Percentiles rank a stretch among this genome's conserved stretches.
Conservation (phyloP, 257 asterid genomes). For the Capsicum pubescens region DNA sequence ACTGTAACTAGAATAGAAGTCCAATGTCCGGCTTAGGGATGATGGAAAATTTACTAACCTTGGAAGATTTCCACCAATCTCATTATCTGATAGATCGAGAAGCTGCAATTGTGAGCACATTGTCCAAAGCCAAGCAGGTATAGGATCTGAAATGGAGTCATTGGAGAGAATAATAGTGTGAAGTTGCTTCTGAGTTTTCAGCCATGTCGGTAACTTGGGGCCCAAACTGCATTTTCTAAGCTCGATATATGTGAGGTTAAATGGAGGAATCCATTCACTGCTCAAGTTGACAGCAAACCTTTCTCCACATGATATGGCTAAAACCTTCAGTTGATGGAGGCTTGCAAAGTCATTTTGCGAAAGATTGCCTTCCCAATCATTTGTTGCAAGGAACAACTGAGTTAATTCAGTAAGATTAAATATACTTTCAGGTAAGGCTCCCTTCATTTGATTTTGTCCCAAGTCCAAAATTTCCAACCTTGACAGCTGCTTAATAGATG, state of each 20-base stretch:
- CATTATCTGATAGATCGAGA: conserved; percentile 4
- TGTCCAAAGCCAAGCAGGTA: conserved; percentile 45
- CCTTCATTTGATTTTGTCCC: conserved; percentile 11
- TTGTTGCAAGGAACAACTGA: not conserved
- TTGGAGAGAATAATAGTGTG: conserved; percentile 17
- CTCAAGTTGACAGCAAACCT: conserved; percentile 31
- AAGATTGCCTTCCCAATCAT: conserved; percentile 32
- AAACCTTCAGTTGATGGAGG: conserved; percentile 34
- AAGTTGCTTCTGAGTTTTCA: conserved; percentile 35
- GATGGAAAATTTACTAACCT: conserved; percentile 18
- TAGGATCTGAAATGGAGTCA: conserved; percentile 31
- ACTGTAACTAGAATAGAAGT: conserved; percentile 13
- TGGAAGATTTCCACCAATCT: conserved; percentile 24
- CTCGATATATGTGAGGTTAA: conserved; percentile 34
- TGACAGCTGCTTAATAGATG: conserved; percentile 24
- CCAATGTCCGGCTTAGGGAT: not conserved
- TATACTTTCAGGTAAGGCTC: conserved; percentile 25
- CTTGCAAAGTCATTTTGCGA: conserved; percentile 33
- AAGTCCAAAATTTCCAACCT: conserved; percentile 10
- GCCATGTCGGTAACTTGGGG: conserved; percentile 40
- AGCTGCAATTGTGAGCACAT: not conserved
- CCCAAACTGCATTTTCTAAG: conserved; percentile 35
- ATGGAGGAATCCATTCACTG: conserved; percentile 39
- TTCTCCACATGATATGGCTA: conserved; percentile 33
- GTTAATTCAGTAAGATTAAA: conserved; percentile 11